Evolutionary conservation across 139 green algal species (phyloP).

Genomic region (Tetradesmus obliquus): DNA sequence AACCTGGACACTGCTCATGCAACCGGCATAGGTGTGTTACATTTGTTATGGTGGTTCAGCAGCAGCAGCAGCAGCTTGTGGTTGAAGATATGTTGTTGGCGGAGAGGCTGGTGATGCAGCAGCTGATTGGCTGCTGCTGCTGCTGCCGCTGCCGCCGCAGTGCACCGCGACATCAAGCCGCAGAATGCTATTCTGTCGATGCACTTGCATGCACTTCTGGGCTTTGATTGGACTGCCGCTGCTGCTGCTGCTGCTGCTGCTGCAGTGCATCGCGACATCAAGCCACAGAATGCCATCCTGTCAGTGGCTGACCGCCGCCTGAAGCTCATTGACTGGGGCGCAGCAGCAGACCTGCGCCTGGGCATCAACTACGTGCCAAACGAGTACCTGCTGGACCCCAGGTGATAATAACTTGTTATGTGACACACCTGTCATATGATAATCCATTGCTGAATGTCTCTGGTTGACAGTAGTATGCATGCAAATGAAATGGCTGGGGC

Average conservation of each 20-base stretch:
- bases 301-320: conserved; percentile 51
- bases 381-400: conserved; percentile 93
- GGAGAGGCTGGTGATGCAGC: too few species aligned
- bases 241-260: conserved; percentile 23
- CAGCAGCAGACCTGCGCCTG: conserved; percentile 90
- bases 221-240: background rate
- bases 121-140: too few species aligned
- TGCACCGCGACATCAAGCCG: too few species aligned
- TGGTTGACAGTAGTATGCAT: too few species aligned
- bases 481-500: too few species aligned
- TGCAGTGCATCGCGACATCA: conserved; percentile 94
- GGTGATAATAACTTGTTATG: conserved; percentile 39
- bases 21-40: conserved; percentile 74
- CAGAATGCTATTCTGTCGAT: too few species aligned
- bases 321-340: conserved; percentile 95
- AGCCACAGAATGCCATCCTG: conserved; percentile 93
- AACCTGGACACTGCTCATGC: conserved; percentile 72
- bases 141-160: too few species aligned
- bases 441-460: background rate
- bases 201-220: background rate
- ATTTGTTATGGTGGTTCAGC: background rate
- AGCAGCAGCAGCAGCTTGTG: too few species aligned
- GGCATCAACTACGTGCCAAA: conserved; percentile 96
- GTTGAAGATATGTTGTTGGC: too few species aligned
- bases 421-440: background rate